A percentile compares a stretch with the other conserved stretches of the same genome.
These are phyloP conservation scores for Acmispon strigosus DNA, from an alignment of 306 rosid genomes.

Conservation along the genomic window DNA sequence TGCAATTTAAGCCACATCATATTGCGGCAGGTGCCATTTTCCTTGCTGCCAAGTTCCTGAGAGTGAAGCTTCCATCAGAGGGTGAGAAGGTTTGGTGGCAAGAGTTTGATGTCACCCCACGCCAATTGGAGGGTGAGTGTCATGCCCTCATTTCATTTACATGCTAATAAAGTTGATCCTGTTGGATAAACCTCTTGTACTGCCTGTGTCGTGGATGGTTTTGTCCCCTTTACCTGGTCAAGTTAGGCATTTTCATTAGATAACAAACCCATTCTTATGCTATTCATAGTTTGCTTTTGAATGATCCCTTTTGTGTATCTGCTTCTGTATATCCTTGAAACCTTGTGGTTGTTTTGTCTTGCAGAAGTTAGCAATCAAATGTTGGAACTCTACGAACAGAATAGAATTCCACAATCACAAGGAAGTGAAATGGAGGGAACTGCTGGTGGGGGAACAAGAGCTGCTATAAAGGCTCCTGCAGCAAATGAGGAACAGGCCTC, in stretches of 20 bases:
- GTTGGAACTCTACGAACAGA: slow-evolving; percentile 95
- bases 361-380: slow-evolving; percentile 99
- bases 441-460: slow-evolving; percentile 46
- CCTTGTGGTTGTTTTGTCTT: slow-evolving; percentile 14
- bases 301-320: slow-evolving; percentile 16
- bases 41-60: slow-evolving; percentile 98
- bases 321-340: slow-evolving; percentile 4
- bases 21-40: slow-evolving; percentile 99
- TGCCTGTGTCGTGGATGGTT: neutral
- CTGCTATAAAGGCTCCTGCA: slow-evolving; percentile 43
- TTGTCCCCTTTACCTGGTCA: slow-evolving; percentile 3
- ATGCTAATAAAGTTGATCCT: slow-evolving; percentile 17
- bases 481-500: slow-evolving; percentile 57
- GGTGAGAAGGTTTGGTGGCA: slow-evolving; percentile 99
- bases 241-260: slow-evolving; percentile 13
- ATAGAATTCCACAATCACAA: slow-evolving; percentile 62
- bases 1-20: slow-evolving; percentile 99
- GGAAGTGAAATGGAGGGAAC: slow-evolving; percentile 70
- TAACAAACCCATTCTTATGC: neutral
- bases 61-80: slow-evolving; percentile 95
- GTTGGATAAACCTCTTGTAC: slow-evolving; percentile 23
- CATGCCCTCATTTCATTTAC: slow-evolving; percentile 41
- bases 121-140: slow-evolving; percentile 97
- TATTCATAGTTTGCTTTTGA: slow-evolving; percentile 6
- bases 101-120: slow-evolving; percentile 99